Evolutionary conservation across 192 early-diverging fungal species (phyloP).

Genomic region (Coemansia sp.): DNA sequence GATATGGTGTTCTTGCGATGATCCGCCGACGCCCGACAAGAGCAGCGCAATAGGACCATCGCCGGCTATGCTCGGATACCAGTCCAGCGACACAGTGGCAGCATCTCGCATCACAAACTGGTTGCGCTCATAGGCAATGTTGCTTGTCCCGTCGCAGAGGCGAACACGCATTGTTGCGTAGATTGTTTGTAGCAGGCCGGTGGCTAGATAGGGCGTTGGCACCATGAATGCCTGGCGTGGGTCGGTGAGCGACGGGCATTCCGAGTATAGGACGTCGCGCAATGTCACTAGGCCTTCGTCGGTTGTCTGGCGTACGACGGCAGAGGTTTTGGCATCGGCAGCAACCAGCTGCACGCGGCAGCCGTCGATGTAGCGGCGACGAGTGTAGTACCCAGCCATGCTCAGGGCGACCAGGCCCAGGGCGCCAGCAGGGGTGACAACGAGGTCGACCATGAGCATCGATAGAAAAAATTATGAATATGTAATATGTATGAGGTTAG

Average conservation of each 20-base stretch:
- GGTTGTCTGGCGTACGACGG: slow-evolving; percentile 31
- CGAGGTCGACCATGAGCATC: slow-evolving; percentile 20
- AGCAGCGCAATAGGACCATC: slow-evolving; percentile 72
- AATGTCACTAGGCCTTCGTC: slow-evolving; percentile 33
- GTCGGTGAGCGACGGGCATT: slow-evolving; percentile 67
- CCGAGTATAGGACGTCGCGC: slow-evolving; percentile 25
- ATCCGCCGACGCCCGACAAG: slow-evolving; percentile 90
- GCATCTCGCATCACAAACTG: slow-evolving; percentile 71
- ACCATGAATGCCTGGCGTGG: slow-evolving; percentile 57
- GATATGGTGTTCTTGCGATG: slow-evolving; percentile 89
- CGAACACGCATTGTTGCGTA: slow-evolving; percentile 51
- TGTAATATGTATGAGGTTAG: not conserved
- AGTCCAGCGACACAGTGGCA: slow-evolving; percentile 87
- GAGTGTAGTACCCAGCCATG: slow-evolving; percentile 11
- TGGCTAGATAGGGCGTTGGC: slow-evolving; percentile 75
- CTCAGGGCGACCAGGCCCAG: slow-evolving; percentile 28
- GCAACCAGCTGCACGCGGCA: slow-evolving; percentile 36
- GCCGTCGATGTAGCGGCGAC: slow-evolving; percentile 28
- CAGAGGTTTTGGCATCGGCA: slow-evolving; percentile 34
- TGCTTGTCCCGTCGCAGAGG: slow-evolving; percentile 23
- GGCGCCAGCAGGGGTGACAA: slow-evolving; percentile 25
- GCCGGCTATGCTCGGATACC: slow-evolving; percentile 62
- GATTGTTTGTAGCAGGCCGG: slow-evolving; percentile 79
- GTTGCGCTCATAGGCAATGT: slow-evolving; percentile 50
- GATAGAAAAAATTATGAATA: not conserved